Conservation (phyloP, 2,329 filamentous ascomycete species). For the Dactylellina leptospora region DNA sequence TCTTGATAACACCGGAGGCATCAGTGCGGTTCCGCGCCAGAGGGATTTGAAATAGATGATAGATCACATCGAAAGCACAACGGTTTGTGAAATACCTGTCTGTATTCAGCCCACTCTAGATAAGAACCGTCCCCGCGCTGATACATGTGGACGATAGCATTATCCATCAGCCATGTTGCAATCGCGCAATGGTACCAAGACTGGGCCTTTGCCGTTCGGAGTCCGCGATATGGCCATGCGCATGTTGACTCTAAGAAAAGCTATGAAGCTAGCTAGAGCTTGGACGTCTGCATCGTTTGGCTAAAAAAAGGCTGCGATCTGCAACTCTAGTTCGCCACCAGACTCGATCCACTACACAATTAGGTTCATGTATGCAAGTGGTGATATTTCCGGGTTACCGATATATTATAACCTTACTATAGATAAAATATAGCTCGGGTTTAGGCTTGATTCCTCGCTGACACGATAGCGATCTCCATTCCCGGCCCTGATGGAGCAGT, state of each 20-base stretch:
- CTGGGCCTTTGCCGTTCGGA: slow-evolving; percentile 35
- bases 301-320: slow-evolving; percentile 32
- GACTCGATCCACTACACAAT: neutral
- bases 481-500: neutral
- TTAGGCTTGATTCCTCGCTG: neutral
- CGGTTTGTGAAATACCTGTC: too few relatives aligned
- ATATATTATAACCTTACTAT: neutral
- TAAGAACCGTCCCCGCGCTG: neutral
- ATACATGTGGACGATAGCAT: slow-evolving; percentile 11
- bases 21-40: slow-evolving; percentile 6
- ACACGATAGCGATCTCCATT: slow-evolving; percentile 8
- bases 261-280: slow-evolving; percentile 12
- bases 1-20: slow-evolving; percentile 6
- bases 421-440: neutral
- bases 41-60: slow-evolving; percentile 26
- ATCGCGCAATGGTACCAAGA: neutral
- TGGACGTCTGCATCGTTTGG: slow-evolving; percentile 23
- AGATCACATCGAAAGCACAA: too few relatives aligned
- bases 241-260: slow-evolving; percentile 22
- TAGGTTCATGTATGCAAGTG: neutral
- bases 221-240: slow-evolving; percentile 34
- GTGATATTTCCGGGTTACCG: slow-evolving; percentile 2
- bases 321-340: slow-evolving; percentile 27
- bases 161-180: neutral
- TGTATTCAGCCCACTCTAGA: too few relatives aligned